Evolutionary conservation across 768 basidiomycete genomes (phyloP), one percentile per base, ranked within the genome.

Genomic region (Mrakia blollopis): DNA sequence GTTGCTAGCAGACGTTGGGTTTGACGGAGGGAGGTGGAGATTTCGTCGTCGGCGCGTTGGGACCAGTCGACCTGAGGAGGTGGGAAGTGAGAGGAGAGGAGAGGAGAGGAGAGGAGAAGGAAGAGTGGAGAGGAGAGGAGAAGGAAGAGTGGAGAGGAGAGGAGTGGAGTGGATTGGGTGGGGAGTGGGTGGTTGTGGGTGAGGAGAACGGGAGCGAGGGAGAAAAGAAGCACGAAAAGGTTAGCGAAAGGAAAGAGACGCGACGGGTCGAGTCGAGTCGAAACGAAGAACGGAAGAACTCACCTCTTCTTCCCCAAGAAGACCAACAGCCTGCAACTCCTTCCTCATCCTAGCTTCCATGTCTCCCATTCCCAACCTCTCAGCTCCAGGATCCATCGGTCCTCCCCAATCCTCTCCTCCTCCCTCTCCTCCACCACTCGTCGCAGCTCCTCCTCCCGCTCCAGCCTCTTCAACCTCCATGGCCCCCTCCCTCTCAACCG

Each of bases 21-120:
- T 61, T 92, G 90, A 3, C 96, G 91, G 0, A 99, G 88, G 1
- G 93, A 91, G 2, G 92, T 89, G 11, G 94, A 91, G 69, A 99
- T 92, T 44, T 95, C 94, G 83, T 99, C 97, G 77, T 86, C 85
- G 52, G 94, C 91, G 78, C 91, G 89, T 16, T 78, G 79, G 16
- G 81, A 76, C 78, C 84, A 84, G 75, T 85, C 85, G 74, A 82
- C 81, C 84, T 85, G 77, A 62, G 39, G 50, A 28, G 39, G 6
- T 63, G 62, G 18, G 54, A 16, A 7, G 21, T 6, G 39, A 11
- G 39, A 11, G 11, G 39, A 11, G 14, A 16, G 18, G 32, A 60
- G n/a, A 14, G 21, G 39, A 60, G 32, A 30, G 28, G 54, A 37
- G 23, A 41, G n/a, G 9, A 23, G 16, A n/a, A 71, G 44, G 39